Evolutionary conservation across 2,329 filamentous ascomycete genomes (phyloP), one percentile per base, ranked within the genome.

Genomic region (Arthrobotrys iridis): DNA sequence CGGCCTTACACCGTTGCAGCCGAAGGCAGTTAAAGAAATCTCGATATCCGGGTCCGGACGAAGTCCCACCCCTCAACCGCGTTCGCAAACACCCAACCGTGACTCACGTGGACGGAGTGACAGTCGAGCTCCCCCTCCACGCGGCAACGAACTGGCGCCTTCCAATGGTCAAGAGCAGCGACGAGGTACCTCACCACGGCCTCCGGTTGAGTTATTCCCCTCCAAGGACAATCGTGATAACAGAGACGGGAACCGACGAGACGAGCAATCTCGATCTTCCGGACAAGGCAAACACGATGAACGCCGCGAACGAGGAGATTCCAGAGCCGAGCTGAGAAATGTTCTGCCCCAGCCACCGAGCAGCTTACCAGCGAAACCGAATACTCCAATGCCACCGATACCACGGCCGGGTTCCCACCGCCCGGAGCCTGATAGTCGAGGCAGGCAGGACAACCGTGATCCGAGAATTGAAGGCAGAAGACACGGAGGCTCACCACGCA

Each of bases 321-420:
- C 72, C 20, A 60, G 65, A 48, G 20, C 60, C 1, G 65, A 71
- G 15, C 20, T 26, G 3, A 71, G 57, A 15, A 76, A 70, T 35
- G 64, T 60, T 11, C 43, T 71, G 33, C 72, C 72, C 1, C 72
- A 76, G 35, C 65, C 72, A 20, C 66, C 71, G n/a, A 75, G 71
- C 33, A 75, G 71, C 37, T 43, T 75, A 15, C 71, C 71, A 30
- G 71, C 71, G 4, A 75, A 75, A 40, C 71, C 71, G 22, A 75
- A 75, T 24, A 75, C 58, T 1, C 71, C 71, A 4, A 75, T 75
- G 63, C 71, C 71, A 11, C 71, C 71, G 1, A 75, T 75, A 11
- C 63, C 63, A 28, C 55, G 71, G 6, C 71, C 63, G n/a, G 48
- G 71, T 28, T 59, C 58, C 7, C 72, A 71, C 35, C 72, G 65